Evolutionary conservation across 257 asterid genomes (phyloP), one percentile per base, ranked within the genome.

Genomic region (Solanum tacnaense): DNA sequence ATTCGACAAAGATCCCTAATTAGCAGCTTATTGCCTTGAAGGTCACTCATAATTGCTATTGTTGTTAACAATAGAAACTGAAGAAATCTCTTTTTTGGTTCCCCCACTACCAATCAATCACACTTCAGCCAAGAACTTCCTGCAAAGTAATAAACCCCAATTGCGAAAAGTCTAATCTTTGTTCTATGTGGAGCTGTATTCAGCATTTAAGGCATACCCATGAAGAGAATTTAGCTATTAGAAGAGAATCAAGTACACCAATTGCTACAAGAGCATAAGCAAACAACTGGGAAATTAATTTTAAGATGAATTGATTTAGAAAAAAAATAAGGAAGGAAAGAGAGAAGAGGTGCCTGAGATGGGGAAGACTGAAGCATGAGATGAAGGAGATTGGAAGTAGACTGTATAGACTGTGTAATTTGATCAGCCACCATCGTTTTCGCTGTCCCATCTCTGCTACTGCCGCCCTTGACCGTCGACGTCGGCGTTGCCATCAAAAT

Each of bases 321-420:
- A 13, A 29, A 31, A 68, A 13, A 16, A 32, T 15, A 31, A 15
- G 3, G 49, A 20, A 21, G 44, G 44, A 9, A 72, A 72, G 49
- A 35, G 29, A 74, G 39, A 18, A 23, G 27, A 74, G 31, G 18
- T 21, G 82, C 82, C 82, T 74, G 82, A 3, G 82, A 35, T 35
- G 82, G 31, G 31, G 98, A 96, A 58, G 98, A 92, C 15, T 95
- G 95, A 70, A 94, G 96, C 98, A 96, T 96, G 93, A 96, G 98
- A 75, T 92, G 98, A 38, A 96, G 94, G 87, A 96, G 98, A 91
- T 96, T 96, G 87, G 98, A 96, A 60, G 96, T 95, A 83, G 98
- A 96, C 87, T 91, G 95, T 6, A 95, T 92, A 72, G 96, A 92
- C 85, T 94, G 98, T 12, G 98, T 92, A 58, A 96, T 95, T 86